Evolutionary conservation across 2,329 filamentous ascomycete species (phyloP).

Genomic region (Purpureocillium lavendulum): DNA sequence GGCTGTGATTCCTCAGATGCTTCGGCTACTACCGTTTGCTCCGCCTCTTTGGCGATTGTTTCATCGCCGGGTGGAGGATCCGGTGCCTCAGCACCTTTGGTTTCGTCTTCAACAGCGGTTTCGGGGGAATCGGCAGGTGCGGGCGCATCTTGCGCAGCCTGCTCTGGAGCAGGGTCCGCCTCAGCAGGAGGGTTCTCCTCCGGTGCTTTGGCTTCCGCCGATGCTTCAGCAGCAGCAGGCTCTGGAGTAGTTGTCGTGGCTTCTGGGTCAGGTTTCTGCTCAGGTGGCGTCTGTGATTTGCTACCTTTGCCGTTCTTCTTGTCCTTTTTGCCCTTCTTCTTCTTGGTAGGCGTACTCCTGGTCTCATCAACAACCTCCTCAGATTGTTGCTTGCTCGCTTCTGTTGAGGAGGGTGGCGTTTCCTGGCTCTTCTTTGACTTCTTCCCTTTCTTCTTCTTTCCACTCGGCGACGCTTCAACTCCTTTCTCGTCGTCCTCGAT

Average conservation of each 20-base stretch:
- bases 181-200: neutral
- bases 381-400: slow-evolving; percentile 10
- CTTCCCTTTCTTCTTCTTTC: slow-evolving; percentile 14
- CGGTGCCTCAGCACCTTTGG: neutral
- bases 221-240: neutral
- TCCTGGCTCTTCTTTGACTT: slow-evolving; percentile 13
- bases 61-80: neutral
- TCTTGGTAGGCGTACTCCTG: slow-evolving; percentile 6
- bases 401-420: slow-evolving; percentile 3
- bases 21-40: neutral
- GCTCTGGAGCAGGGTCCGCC: neutral
- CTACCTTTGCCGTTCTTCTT: slow-evolving; percentile 8
- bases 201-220: neutral
- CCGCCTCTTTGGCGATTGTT: neutral
- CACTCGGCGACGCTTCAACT: slow-evolving; percentile 7
- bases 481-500: slow-evolving; percentile 9
- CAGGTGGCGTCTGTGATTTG: slow-evolving; percentile 10
- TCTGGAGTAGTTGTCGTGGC: neutral
- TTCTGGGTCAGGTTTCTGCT: neutral
- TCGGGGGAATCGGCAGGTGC: neutral
- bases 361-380: slow-evolving; percentile 8
- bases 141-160: neutral
- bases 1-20: neutral
- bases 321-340: slow-evolving; percentile 16
- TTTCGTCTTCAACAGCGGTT: neutral